These are phyloP conservation scores for Neospermospora avenae DNA, from an alignment of 2,329 filamentous ascomycete species.

Conservation along the genomic window DNA sequence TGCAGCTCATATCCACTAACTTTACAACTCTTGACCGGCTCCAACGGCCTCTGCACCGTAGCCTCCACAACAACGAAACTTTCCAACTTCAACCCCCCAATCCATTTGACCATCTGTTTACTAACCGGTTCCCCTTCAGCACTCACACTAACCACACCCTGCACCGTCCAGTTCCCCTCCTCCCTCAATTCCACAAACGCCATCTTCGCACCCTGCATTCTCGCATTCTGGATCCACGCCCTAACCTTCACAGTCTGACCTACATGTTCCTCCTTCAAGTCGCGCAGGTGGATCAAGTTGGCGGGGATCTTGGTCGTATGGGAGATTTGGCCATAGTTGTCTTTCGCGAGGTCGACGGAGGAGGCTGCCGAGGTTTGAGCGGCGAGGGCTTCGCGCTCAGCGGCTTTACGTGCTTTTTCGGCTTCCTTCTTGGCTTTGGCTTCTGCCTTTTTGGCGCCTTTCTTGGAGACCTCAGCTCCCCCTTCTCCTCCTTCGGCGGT, in stretches of 20 bases:
- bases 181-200: constrained; percentile 83
- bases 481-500: not conserved
- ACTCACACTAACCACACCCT: constrained; percentile 71
- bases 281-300: constrained; percentile 56
- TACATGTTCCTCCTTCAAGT: constrained; percentile 60
- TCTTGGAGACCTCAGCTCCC: constrained; percentile 55
- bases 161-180: constrained; percentile 71
- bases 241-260: constrained; percentile 73
- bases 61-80: constrained; percentile 81
- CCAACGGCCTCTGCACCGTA: constrained; percentile 73
- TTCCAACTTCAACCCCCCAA: constrained; percentile 70
- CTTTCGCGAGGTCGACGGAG: constrained; percentile 63
- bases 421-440: constrained; percentile 87
- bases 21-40: constrained; percentile 83
- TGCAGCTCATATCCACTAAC: constrained; percentile 83
- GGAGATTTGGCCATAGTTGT: constrained; percentile 74
- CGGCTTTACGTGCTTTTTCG: constrained; percentile 67
- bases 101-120: constrained; percentile 94
- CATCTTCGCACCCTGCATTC: constrained; percentile 87
- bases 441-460: constrained; percentile 79
- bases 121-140: constrained; percentile 62
- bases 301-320: constrained; percentile 53
- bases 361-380: constrained; percentile 63
- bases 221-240: constrained; percentile 81
- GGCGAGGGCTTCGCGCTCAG: constrained; percentile 71